Evolutionary conservation across 73 alveolate genomes (phyloP).

Genomic region (Paramecium bursaria): DNA sequence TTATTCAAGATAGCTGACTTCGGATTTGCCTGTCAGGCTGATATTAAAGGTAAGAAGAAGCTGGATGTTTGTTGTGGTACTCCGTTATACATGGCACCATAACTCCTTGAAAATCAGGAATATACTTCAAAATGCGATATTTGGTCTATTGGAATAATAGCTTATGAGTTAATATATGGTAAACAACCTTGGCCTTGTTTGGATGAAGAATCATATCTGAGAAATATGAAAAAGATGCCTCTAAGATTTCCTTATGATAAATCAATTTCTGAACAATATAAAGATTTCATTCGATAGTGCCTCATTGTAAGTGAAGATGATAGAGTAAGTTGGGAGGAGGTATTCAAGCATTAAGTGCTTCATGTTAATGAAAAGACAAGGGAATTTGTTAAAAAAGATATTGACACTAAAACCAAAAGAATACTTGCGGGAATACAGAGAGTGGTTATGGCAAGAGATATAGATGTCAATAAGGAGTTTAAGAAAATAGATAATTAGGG

Average conservation of each 20-base stretch:
- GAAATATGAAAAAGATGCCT: constrained; percentile 58
- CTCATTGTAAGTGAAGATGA: constrained; percentile 25
- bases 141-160: constrained; percentile 66
- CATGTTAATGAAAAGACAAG: not conserved
- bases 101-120: constrained; percentile 45
- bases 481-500: constrained; percentile 35
- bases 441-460: constrained; percentile 46
- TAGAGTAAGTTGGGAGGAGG: constrained; percentile 67
- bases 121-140: constrained; percentile 64
- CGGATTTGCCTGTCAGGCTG: constrained; percentile 67
- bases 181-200: constrained; percentile 61
- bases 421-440: constrained; percentile 22
- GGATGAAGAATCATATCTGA: constrained; percentile 40
- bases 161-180: constrained; percentile 66
- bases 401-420: not conserved
- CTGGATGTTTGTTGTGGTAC: constrained; percentile 63
- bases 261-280: constrained; percentile 52
- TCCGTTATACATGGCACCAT: constrained; percentile 68
- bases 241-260: constrained; percentile 63
- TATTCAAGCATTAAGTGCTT: constrained; percentile 43
- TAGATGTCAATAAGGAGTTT: constrained; percentile 16
- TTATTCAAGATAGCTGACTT: constrained; percentile 62
- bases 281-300: constrained; percentile 58
- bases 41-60: constrained; percentile 33
- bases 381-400: not conserved